These are phyloP conservation scores for Xylaria sp. DNA, from an alignment of 2,329 filamentous ascomycete genomes.

Conservation along the genomic window DNA sequence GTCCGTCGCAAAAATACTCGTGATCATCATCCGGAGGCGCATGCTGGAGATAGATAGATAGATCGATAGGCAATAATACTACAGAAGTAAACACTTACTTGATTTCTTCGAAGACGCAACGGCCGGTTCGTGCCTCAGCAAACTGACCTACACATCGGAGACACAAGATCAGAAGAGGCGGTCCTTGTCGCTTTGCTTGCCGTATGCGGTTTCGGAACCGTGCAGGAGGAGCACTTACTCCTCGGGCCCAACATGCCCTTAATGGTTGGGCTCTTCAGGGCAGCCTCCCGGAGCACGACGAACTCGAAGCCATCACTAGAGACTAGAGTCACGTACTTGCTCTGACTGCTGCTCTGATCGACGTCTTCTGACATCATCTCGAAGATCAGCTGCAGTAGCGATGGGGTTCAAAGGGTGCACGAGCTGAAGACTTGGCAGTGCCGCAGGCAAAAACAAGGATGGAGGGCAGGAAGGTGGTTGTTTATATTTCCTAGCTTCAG, in stretches of 20 bases:
- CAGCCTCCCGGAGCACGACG: slow-evolving; percentile 65
- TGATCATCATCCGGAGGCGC: slow-evolving; percentile 33
- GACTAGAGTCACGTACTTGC: slow-evolving; percentile 72
- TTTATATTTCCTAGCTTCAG: not conserved
- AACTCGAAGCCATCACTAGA: slow-evolving; percentile 74
- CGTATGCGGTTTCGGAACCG: slow-evolving; percentile 6
- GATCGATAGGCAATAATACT: no score
- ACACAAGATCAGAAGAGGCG: slow-evolving; percentile 12
- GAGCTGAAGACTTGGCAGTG: not conserved
- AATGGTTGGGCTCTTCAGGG: slow-evolving; percentile 64
- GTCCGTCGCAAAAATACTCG: slow-evolving; percentile 43
- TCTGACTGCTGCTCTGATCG: slow-evolving; percentile 43
- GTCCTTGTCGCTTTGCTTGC: not conserved
- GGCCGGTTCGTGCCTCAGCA: slow-evolving; percentile 57
- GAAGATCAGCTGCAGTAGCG: not conserved
- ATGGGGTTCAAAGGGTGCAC: not conserved
- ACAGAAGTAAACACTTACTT: slow-evolving; percentile 48
- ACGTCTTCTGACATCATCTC: slow-evolving; percentile 23
- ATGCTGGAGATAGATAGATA: not conserved
- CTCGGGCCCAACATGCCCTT: slow-evolving; percentile 68
- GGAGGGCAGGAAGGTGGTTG: not conserved
- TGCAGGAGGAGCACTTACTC: slow-evolving; percentile 42
- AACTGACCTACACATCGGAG: slow-evolving; percentile 50
- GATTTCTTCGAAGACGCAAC: slow-evolving; percentile 66
- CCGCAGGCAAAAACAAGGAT: not conserved